Evolutionary conservation across 78 protist species (phyloP).

Genomic region (Dictyostelium purpureum): DNA sequence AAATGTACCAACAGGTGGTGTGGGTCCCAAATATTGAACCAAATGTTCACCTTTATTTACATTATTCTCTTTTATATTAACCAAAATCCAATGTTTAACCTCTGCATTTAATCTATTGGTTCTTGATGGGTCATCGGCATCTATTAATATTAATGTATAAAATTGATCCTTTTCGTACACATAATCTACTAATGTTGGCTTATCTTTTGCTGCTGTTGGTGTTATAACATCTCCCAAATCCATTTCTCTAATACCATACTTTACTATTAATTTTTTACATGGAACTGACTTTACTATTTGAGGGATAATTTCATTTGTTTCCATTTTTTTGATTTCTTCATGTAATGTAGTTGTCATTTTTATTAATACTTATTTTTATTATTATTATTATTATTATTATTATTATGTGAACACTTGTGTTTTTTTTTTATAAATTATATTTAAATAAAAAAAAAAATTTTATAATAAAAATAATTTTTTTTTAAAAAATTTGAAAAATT

Average conservation of each 20-base stretch:
- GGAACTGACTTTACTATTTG: not conserved
- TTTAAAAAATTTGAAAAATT: too few relatives aligned
- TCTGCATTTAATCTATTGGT: not conserved
- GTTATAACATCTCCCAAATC: not conserved
- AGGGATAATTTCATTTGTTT: not conserved
- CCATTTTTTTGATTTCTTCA: not conserved
- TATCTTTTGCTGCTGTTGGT: not conserved
- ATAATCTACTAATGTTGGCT: not conserved
- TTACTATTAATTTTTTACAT: not conserved
- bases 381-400: not conserved
- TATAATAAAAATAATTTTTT: not conserved
- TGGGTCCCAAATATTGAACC: not conserved
- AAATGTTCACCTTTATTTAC: slow-evolving; percentile 12
- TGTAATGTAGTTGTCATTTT: not conserved
- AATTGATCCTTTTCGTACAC: not conserved
- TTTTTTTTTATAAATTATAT: not conserved
- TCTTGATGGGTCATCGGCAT: slow-evolving; percentile 49
- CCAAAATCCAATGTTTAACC: slow-evolving; percentile 10
- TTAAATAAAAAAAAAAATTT: not conserved
- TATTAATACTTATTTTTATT: not conserved
- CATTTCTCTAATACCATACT: not conserved
- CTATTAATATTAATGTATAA: not conserved
- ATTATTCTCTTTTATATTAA: slow-evolving; percentile 22
- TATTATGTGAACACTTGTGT: not conserved
- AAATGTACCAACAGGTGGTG: slow-evolving; percentile 19